Conservation (phyloP, 192 early-diverging fungal species). For the Backusella sp. region DNA sequence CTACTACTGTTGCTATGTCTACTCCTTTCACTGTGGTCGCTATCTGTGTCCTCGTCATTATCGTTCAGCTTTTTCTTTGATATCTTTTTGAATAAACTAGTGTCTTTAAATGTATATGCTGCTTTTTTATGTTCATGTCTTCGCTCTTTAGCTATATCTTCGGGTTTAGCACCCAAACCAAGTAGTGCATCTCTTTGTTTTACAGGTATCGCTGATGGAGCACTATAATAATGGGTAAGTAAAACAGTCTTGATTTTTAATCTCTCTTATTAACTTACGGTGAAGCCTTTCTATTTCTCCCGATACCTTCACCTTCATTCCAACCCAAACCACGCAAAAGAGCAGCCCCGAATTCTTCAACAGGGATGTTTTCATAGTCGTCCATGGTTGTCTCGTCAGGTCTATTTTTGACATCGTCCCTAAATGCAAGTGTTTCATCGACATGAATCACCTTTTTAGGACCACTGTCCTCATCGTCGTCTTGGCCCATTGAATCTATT, state of each 20-base stretch:
- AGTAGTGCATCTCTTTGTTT: conserved; percentile 70
- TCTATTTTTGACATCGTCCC: conserved; percentile 58
- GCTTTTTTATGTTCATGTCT: conserved; percentile 19
- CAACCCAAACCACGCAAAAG: conserved; percentile 91
- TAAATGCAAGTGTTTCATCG: conserved; percentile 58
- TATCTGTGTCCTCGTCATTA: neutral
- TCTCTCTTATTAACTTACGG: conserved; percentile 19
- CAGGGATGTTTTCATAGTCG: conserved; percentile 81
- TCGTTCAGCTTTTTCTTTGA: conserved; percentile 17
- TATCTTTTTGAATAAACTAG: conserved; percentile 32
- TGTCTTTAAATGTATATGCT: conserved; percentile 29
- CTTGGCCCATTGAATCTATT: conserved; percentile 18
- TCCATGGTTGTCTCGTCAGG: conserved; percentile 67
- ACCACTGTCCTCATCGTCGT: conserved; percentile 7
- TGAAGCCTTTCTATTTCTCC: conserved; percentile 22
- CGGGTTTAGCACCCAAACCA: conserved; percentile 82
- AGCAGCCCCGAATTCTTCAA: conserved; percentile 87
- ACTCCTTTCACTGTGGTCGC: neutral
- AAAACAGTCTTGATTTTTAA: neutral
- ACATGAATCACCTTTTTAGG: conserved; percentile 29
- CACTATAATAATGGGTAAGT: conserved; percentile 6
- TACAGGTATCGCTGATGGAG: conserved; percentile 8
- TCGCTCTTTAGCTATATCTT: conserved; percentile 45
- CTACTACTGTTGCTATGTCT: neutral
- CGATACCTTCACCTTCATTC: conserved; percentile 60